These are phyloP conservation scores for Clavariopsis aquatica DNA, from an alignment of 495 filamentous ascomycete species.

Conservation along the genomic window DNA sequence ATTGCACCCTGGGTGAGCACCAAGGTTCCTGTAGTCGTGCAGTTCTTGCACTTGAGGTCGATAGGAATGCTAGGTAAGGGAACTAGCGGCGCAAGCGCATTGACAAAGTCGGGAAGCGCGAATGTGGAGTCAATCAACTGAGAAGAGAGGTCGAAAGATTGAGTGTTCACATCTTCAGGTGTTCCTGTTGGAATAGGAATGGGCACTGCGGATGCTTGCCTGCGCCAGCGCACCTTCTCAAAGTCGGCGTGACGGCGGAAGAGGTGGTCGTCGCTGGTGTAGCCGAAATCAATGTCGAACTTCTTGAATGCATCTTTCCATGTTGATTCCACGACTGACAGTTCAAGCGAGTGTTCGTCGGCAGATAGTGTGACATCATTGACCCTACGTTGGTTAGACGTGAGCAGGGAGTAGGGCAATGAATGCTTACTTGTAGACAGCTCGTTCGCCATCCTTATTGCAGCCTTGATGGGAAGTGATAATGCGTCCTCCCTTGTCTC, in stretches of 20 bases:
- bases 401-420: not conserved
- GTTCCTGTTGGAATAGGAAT: conserved; percentile 17
- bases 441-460: conserved; percentile 30
- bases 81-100: not conserved
- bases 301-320: conserved; percentile 28
- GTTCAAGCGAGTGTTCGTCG: conserved; percentile 22
- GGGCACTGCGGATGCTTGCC: conserved; percentile 1
- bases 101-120: not conserved
- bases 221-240: conserved; percentile 3
- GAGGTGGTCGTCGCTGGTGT: conserved; percentile 28
- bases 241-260: conserved; percentile 25
- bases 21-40: conserved; percentile 21
- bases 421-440: conserved; percentile 29
- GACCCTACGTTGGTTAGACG: conserved; percentile 17
- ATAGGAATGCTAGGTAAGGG: conserved; percentile 16
- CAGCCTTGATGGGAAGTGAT: conserved; percentile 34
- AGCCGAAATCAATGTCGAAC: conserved; percentile 34
- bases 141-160: conserved; percentile 20
- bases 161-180: conserved; percentile 6
- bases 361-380: conserved; percentile 1
- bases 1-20: conserved; percentile 19
- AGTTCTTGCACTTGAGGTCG: conserved; percentile 33
- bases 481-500: conserved; percentile 21
- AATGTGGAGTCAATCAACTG: conserved; percentile 27
- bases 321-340: conserved; percentile 15